Evolutionary conservation across 2,329 filamentous ascomycete species (phyloP), one percentile per base, ranked within the genome.

Genomic region (Blastomyces percursus): DNA sequence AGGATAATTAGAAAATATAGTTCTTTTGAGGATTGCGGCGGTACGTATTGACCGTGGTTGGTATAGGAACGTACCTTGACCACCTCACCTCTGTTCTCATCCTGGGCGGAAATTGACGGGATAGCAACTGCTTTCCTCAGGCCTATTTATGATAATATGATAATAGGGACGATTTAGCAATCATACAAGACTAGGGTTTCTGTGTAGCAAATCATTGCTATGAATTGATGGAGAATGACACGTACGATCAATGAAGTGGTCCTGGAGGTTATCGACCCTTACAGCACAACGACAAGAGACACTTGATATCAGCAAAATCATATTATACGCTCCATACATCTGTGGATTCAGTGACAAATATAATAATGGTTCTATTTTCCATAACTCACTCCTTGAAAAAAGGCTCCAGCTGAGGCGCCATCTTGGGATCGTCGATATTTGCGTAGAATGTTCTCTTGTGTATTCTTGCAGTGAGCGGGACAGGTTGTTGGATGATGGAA

Each of bases 111-210:
- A 74, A 99, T 84, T 66, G 94, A 99, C 24, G 94, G 94, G 71
- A 99, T 99, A 60, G 92, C 93, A 64, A 99, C 94, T 61, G 94
- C 94, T 77, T 92, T 86, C 72, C 90, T 84, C 64, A 99, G 85
- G 69, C 79, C 79, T 80, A 66, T 38, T 2, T 27, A 48, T 46
- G 5, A 42, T 27, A 50, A 30, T 27, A 48, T 46, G 5, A 42
- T 27, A 50, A 35, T 24, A 11, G 21, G 19, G 24, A 24, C 5
- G 16, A 14, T 48, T 59, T 59, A 59, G 42, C 19, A 59, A 11
- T 24, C 6, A 38, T 42, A 12, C n/a, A 57, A 24, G 21, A 14
- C 19, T 11, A 12, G 16, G 32, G 19, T 9, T 35, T 21, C 24
- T n/a, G 7, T 4, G 16, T 46, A 12, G 40, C 21, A 46, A 58